Base-by-base conservation (phyloP, 169 alveolate genomes). In the Toxoplasma gondii region DNA sequence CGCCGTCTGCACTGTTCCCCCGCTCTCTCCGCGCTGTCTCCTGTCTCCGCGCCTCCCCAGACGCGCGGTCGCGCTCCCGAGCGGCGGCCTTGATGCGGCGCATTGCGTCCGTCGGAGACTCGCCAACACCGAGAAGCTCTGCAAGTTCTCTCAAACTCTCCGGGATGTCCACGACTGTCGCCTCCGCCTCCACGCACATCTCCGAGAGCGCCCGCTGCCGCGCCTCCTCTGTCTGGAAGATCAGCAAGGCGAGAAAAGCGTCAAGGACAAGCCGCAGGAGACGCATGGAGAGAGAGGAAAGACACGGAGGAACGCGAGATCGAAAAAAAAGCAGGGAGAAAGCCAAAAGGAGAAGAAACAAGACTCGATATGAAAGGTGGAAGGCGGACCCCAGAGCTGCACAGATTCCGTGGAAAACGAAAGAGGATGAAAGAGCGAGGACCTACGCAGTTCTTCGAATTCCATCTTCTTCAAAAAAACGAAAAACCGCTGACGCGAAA, bases 101-200 rank as follows among this genome's bases (percentile, higher is more conserved):
- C n/a, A 82, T 22, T 67, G 90, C 90, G 16, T 12, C 90, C 41
- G 90, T 82, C 67, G 90, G 67, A 7, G 90, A 31, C 90, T 82
- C 90, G 17, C 90, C 90, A 9, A 36, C 36, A 7, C 9, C 54
- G 17, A 82, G 90, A 10, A 82, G 34, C 19, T 27, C 90, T 10
- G 24, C 39, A 38, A 82, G 90, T 1, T 12, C 41, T 2, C 36
- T 34, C 54, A 82, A 67, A 22, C 67, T 38, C 90, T 12, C 41
- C 12, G 53, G 38, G 12, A 82, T 24, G 36, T 82, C 67, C 54
- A 82, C 64, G 4, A 19, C 69, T 1, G n/a, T 31, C 54, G 53
- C 90, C 41, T 82, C 90, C 24, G 38, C 36, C 41, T 82, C 90
- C 22, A 5, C 69, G n/a, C 39, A 34, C 67, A 38, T 38, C 53